phyloP scores from a whole-genome alignment of 192 early-diverging fungal genomes.

The Gryganskiella cystojenkinii region DNA sequence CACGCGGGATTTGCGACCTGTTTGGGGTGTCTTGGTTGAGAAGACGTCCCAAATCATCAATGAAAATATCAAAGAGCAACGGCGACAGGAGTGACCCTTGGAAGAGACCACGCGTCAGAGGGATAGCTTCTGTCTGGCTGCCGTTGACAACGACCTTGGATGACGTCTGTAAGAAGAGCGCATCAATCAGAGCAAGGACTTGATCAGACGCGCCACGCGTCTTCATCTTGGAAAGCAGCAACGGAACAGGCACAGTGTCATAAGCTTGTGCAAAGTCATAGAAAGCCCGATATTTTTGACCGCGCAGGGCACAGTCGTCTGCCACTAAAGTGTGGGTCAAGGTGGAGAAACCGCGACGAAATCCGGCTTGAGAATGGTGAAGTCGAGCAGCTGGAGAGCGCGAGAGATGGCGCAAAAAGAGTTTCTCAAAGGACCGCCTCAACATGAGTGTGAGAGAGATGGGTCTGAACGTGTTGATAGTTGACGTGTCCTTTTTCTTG shows the following conservation, averaged over 20 bases:
- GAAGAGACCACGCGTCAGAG: conserved; percentile 4
- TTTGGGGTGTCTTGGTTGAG: background rate
- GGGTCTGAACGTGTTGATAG: conserved; percentile 3
- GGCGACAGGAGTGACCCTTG: conserved; percentile 5
- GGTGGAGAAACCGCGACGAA: conserved; percentile 9
- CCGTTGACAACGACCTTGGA: conserved; percentile 3
- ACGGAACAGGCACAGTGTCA: conserved; percentile 7
- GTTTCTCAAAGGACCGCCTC: background rate
- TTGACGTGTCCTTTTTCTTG: background rate
- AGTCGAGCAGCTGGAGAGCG: background rate
- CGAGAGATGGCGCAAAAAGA: background rate
- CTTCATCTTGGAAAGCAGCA: background rate
- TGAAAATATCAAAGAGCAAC: conserved; percentile 10
- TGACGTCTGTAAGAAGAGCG: background rate
- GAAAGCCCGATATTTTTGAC: conserved; percentile 5
- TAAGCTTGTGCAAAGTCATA: conserved; percentile 19
- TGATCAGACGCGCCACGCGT: background rate
- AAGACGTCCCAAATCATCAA: conserved; percentile 2
- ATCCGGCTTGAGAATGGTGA: conserved; percentile 5
- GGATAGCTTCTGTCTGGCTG: background rate
- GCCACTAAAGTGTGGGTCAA: conserved; percentile 4
- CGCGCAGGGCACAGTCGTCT: background rate
- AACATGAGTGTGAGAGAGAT: conserved; percentile 9
- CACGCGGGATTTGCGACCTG: background rate
- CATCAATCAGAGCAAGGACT: conserved; percentile 3